phyloP scores from a whole-genome alignment of 2,329 filamentous ascomycete species.

The Ophiocordyceps sinensis region DNA sequence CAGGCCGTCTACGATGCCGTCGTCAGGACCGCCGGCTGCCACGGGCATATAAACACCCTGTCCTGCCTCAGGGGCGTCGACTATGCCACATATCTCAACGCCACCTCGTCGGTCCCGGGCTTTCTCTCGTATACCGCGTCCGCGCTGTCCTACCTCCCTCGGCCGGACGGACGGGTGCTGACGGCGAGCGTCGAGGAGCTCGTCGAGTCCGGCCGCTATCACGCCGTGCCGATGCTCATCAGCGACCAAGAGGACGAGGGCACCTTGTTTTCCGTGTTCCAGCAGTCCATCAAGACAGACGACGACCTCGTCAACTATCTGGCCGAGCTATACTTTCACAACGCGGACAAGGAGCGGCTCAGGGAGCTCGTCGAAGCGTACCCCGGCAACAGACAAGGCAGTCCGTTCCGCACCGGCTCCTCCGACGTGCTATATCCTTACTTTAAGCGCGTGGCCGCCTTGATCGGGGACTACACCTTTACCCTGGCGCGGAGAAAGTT shows the following conservation, averaged over 20 bases:
- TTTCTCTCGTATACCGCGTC: slow-evolving; percentile 54
- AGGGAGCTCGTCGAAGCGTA: background rate
- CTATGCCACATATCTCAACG: slow-evolving; percentile 47
- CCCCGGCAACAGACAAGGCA: slow-evolving; percentile 20
- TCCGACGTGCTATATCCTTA: slow-evolving; percentile 49
- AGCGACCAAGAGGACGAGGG: slow-evolving; percentile 73
- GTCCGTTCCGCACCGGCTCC: slow-evolving; percentile 42
- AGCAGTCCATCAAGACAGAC: slow-evolving; percentile 49
- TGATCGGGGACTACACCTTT: slow-evolving; percentile 2
- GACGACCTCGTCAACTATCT: slow-evolving; percentile 50
- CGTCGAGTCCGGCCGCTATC: slow-evolving; percentile 30
- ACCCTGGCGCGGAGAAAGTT: slow-evolving; percentile 1
- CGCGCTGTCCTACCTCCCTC: slow-evolving; percentile 58
- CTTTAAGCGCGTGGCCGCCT: slow-evolving; percentile 46
- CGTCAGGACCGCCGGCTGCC: slow-evolving; percentile 47
- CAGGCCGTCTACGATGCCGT: slow-evolving; percentile 52
- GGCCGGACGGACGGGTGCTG: slow-evolving; percentile 52
- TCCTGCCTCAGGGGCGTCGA: slow-evolving; percentile 48
- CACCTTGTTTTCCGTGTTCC: slow-evolving; percentile 58
- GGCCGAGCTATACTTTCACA: slow-evolving; percentile 40
- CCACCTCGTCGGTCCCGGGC: slow-evolving; percentile 55
- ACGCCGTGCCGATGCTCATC: slow-evolving; percentile 37
- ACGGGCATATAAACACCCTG: slow-evolving; percentile 38
- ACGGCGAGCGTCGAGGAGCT: slow-evolving; percentile 49
- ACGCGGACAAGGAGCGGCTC: slow-evolving; percentile 36